phyloP scores from a whole-genome alignment of 1,139 yeast species.

The Saccharomyces hybrid region DNA sequence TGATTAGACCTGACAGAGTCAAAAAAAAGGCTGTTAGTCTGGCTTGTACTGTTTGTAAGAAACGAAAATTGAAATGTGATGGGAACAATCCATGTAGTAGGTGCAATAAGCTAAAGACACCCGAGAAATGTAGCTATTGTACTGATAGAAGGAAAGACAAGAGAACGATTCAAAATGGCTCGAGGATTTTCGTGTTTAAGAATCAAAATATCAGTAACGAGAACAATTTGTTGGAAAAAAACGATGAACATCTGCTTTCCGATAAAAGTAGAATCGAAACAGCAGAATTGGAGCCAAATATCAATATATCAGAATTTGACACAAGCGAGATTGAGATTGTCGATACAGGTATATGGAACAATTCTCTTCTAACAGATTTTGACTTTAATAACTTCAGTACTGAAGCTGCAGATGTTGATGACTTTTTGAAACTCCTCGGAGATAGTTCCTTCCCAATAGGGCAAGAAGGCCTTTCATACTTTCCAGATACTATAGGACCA shows the following conservation, averaged over 20 bases:
- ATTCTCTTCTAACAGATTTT: not conserved
- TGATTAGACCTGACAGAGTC: not conserved
- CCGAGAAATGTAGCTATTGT: not conserved
- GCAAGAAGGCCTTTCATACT: not conserved
- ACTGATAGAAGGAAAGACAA: not conserved
- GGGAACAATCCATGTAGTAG: constrained; percentile 2
- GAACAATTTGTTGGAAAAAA: not conserved
- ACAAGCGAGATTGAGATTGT: not conserved
- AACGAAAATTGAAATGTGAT: constrained; percentile 3
- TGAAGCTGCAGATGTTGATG: not conserved
- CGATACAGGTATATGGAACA: not conserved
- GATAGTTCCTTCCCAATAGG: not conserved
- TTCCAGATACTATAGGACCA: not conserved
- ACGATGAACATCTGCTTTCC: not conserved
- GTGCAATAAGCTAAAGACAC: not conserved
- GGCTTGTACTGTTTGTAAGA: constrained; percentile 1
- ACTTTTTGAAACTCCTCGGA: not conserved
- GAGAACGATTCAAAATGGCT: not conserved
- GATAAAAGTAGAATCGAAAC: not conserved
- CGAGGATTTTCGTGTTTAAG: not conserved
- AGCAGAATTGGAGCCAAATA: not conserved
- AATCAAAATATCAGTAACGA: not conserved
- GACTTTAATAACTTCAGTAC: not conserved
- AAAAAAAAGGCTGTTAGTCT: not conserved
- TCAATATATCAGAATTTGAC: not conserved